Evolutionary conservation across 768 basidiomycete genomes (phyloP), one percentile per base, ranked within the genome.

Genomic region (Kwoniella europaea): DNA sequence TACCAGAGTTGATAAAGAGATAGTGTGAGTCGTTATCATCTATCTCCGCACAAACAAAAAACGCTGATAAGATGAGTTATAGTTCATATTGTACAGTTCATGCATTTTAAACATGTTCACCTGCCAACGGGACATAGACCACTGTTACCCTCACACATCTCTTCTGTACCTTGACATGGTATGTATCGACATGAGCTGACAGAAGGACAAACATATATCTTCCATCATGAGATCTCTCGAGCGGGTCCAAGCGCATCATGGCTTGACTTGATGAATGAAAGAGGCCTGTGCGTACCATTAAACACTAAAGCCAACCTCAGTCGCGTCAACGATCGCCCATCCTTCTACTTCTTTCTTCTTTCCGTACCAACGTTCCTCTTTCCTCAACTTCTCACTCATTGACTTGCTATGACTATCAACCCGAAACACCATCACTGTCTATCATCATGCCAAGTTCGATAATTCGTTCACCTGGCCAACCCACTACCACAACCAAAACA

Each of bases 1-100:
- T 80, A 24, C 79, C 79, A n/a, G 77, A 75, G 54, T 62, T 76
- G 50, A 59, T 80, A 42, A 75, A 74, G 60, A 53, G 78, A 64
- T 79, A 63, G 35, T 43, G 54, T 55, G 65, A n/a, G 61, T 24
- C 2, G 18, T 44, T n/a, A 12, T 18, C 2, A 10, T 10, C 6
- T 24, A 24, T 12, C 3, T 15, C 18, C n/a, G 9, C 53, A 42
- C n/a, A 12, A 60, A 16, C 35, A 7, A 35, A 35, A 35, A 5
- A 35, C 35, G 35, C 35, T 35, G 29, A 7, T n/a, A 15, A 22
- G 15, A 6, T 20, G 22, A 5, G 56, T 20, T 24, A 27, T n/a
- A 18, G 67, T 3, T 20, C 13, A 61, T 27, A 20, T 55, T 55
- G 54, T 22, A 55, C 54, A 55, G n/a, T 18, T 55, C 54, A 55